A percentile compares a stretch with the other conserved stretches of the same genome.
Conservation (phyloP, 208 protist species). For the Naegleria gruberi region DNA sequence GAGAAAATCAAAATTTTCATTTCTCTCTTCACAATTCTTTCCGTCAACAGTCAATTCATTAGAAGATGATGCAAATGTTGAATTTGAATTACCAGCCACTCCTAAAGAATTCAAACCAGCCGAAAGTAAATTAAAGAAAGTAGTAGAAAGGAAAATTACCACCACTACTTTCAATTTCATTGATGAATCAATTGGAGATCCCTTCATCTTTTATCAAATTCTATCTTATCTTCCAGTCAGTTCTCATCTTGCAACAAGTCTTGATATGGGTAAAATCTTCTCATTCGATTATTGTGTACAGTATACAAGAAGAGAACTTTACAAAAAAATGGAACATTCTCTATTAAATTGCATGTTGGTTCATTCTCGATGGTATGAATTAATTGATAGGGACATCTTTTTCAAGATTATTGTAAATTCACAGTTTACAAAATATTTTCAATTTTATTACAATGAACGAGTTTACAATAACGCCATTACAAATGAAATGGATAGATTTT, state of each 20-base stretch:
- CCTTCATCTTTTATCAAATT: background rate
- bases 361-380: background rate
- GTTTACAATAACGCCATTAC: background rate
- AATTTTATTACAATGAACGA: background rate
- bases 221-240: background rate
- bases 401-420: background rate
- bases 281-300: background rate
- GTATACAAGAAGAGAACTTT: background rate
- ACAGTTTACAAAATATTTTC: background rate
- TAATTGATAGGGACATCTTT: background rate
- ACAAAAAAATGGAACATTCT: background rate
- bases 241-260: background rate
- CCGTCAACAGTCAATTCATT: too few species aligned
- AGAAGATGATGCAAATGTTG: too few species aligned
- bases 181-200: background rate
- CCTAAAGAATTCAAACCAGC: too few species aligned
- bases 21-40: too few species aligned
- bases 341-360: background rate
- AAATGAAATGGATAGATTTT: background rate
- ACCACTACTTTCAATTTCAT: background rate
- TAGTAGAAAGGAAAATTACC: too few species aligned
- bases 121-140: too few species aligned
- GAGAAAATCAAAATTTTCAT: too few species aligned
- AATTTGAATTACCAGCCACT: too few species aligned
- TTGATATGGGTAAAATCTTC: background rate